Evolutionary conservation across 805 yeast species (phyloP).

Genomic region (Brettanomyces sp.): DNA sequence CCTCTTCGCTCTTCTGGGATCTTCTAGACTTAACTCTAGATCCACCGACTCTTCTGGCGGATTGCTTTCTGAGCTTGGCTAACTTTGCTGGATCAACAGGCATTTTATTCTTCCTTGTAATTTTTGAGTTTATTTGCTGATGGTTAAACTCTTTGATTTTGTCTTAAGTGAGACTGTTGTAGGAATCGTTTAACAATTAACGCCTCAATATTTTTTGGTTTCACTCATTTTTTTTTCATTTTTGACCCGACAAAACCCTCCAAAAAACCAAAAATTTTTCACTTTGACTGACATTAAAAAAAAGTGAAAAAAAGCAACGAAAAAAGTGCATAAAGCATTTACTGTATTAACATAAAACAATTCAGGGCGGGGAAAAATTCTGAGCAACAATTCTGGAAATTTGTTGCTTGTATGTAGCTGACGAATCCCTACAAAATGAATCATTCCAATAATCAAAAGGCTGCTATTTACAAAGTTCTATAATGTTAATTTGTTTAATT

Average conservation of each 20-base stretch:
- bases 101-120: conserved; percentile 31
- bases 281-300: neutral
- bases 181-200: conserved; percentile 1
- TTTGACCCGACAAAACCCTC: neutral
- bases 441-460: too few species aligned
- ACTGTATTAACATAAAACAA: too few species aligned
- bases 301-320: neutral
- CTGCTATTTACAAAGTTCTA: neutral
- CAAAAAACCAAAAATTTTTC: neutral
- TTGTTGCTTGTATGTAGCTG: too few species aligned
- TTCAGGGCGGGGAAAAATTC: too few species aligned
- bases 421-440: too few species aligned
- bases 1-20: conserved; percentile 53
- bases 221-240: neutral
- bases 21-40: conserved; percentile 92
- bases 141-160: too few species aligned
- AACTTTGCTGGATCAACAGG: conserved; percentile 90
- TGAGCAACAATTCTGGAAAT: too few species aligned
- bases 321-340: too few species aligned
- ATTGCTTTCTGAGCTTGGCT: conserved; percentile 83
- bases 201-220: neutral
- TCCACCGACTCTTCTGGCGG: conserved; percentile 73
- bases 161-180: neutral
- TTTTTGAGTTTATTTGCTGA: neutral
- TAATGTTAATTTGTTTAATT: neutral